These are phyloP conservation scores for Trametes punicea DNA, from an alignment of 768 basidiomycete genomes.

Conservation along the genomic window DNA sequence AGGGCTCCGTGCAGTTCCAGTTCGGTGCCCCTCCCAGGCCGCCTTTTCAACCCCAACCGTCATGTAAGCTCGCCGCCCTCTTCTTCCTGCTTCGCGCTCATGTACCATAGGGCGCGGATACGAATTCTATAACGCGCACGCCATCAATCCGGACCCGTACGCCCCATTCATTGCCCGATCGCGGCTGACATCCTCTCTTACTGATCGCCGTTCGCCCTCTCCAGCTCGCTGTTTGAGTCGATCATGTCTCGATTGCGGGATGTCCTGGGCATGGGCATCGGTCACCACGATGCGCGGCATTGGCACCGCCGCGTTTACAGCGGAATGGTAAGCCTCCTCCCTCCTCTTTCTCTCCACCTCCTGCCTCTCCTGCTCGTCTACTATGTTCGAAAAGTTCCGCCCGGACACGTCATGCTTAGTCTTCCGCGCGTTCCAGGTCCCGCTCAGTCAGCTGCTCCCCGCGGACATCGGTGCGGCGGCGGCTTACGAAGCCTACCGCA, in stretches of 20 bases:
- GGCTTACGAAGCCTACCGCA: constrained; percentile 72
- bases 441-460: constrained; percentile 49
- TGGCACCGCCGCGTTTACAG: constrained; percentile 70
- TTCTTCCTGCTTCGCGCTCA: constrained; percentile 21
- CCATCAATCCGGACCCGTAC: constrained; percentile 54
- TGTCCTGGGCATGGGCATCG: constrained; percentile 40
- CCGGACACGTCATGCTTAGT: background rate
- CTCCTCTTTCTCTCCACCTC: background rate
- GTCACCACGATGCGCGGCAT: constrained; percentile 55
- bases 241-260: constrained; percentile 32
- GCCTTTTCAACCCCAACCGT: constrained; percentile 44
- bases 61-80: constrained; percentile 42
- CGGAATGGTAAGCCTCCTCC: constrained; percentile 42
- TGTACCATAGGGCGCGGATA: constrained; percentile 50
- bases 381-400: background rate
- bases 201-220: background rate
- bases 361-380: background rate
- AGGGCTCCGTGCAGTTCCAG: constrained; percentile 25
- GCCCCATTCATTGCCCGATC: constrained; percentile 21
- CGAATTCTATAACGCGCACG: constrained; percentile 65
- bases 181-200: constrained; percentile 15
- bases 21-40: constrained; percentile 35
- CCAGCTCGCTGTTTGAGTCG: constrained; percentile 36
- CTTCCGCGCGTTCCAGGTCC: constrained; percentile 37
- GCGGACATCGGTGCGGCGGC: constrained; percentile 71